Evolutionary conservation across 139 green algal genomes (phyloP), one percentile per base, ranked within the genome.

Genomic region (Micromonas pusilla): DNA sequence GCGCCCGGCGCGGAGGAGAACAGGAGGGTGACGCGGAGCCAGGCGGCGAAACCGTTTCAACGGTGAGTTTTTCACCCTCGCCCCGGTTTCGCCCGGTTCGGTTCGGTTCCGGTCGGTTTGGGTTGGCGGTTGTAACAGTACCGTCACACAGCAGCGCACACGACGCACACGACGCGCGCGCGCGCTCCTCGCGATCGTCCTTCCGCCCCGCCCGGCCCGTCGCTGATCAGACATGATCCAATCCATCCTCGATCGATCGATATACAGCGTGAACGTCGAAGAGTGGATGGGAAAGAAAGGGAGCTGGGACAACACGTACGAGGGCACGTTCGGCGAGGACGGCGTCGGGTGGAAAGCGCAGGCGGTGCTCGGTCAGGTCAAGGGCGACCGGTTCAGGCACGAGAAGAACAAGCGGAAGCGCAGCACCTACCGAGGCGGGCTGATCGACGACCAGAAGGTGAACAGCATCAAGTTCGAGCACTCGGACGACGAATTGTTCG

Each of bases 391-490:
- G 30, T 80, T 80, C 33, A 62, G 16, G 37, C 74, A 72, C 31
- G 74, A 80, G 31, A 80, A 80, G 37, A 80, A 72, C 62, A 80
- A 80, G 32, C 26, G 38, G 19, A 80, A 80, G 62, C 52, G 74
- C 38, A 52, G 31, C 0, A 66, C 30, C 25, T 80, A 80, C 60
- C 26, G 31, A 25, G 74, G 74, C 34, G 74, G 74, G 1, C 31
- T 52, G 16, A 80, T 80, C 52, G 63, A 80, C 63, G 52, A 78
- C 57, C 19, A 33, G 3, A 38, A 63, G 31, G 72, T 78, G 25
- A 70, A 68, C 34, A 70, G 45, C 2, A 78, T 78, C 31, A 78
- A 78, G 38, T 78, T 70, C 38, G n/a, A 68, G 9, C 9, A 70
- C 30, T 70, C 63, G 6, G 63, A 70, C 45, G 45, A 57, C 16